Conservation (phyloP, 2,329 filamentous ascomycete species). For the Akanthomyces lecanii region DNA sequence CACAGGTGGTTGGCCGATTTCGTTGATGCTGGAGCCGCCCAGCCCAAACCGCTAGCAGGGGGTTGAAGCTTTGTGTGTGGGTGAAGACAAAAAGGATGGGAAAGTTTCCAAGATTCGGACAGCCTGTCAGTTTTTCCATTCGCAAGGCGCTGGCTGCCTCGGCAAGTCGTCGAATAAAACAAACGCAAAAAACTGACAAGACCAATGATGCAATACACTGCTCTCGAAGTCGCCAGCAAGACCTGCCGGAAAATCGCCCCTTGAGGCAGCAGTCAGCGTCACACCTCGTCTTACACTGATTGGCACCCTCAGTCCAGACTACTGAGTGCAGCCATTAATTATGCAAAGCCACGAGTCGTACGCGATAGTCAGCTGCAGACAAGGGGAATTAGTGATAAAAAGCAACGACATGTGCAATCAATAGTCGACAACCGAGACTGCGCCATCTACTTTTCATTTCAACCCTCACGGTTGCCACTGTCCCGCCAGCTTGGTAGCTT, state of each 20-base stretch:
- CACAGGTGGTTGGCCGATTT: background rate
- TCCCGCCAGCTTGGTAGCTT: background rate
- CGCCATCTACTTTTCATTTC: background rate
- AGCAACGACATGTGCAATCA: background rate
- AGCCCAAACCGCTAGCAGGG: conserved; percentile 6
- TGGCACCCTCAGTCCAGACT: background rate
- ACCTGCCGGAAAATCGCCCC: background rate
- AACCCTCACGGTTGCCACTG: background rate
- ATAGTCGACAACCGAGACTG: background rate
- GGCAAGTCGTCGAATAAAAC: background rate
- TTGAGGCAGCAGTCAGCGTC: background rate
- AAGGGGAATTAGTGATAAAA: too few species aligned
- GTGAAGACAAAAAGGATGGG: background rate
- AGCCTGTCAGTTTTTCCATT: background rate
- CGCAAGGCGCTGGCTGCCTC: background rate
- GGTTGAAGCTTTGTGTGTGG: background rate
- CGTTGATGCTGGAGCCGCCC: background rate
- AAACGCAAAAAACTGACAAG: background rate
- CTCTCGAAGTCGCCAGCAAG: too few species aligned
- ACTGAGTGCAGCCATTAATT: background rate
- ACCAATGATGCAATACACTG: too few species aligned
- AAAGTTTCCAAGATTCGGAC: background rate
- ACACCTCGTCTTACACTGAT: background rate
- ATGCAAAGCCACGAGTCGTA: conserved; percentile 4
- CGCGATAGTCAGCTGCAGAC: background rate